phyloP scores from a whole-genome alignment of 768 basidiomycete genomes.

The Neoboletus magnificus region DNA sequence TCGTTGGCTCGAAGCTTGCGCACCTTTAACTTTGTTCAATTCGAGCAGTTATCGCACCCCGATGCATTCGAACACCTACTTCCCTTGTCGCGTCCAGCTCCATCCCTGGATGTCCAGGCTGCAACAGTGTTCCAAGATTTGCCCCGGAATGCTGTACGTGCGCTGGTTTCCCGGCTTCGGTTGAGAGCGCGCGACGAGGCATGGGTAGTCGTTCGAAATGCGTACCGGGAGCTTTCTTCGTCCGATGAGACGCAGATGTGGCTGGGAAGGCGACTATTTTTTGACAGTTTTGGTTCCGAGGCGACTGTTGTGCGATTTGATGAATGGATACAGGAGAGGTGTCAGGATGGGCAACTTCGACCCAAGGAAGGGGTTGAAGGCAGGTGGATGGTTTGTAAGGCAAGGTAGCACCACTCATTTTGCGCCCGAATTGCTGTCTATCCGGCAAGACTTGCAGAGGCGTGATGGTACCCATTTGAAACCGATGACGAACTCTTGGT shows the following conservation, averaged over 20 bases:
- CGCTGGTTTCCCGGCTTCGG: slow-evolving; percentile 47
- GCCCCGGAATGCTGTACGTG: slow-evolving; percentile 41
- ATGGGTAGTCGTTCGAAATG: slow-evolving; percentile 58
- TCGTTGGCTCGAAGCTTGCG: slow-evolving; percentile 52
- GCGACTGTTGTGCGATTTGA: slow-evolving; percentile 35
- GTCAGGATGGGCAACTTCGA: slow-evolving; percentile 44
- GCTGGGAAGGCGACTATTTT: slow-evolving; percentile 47
- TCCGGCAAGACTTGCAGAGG: neutral
- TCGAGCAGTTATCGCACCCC: slow-evolving; percentile 44
- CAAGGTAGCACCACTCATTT: slow-evolving; percentile 28
- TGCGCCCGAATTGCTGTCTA: neutral
- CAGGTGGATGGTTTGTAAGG: slow-evolving; percentile 61
- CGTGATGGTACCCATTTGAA: neutral
- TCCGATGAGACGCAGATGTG: slow-evolving; percentile 41
- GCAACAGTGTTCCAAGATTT: slow-evolving; percentile 19
- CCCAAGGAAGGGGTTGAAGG: slow-evolving; percentile 56
- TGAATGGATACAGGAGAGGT: slow-evolving; percentile 50
- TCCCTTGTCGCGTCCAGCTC: neutral
- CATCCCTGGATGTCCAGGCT: neutral
- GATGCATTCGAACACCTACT: slow-evolving; percentile 26
- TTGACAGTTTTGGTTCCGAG: slow-evolving; percentile 36
- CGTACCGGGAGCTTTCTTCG: slow-evolving; percentile 57
- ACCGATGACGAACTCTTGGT: neutral
- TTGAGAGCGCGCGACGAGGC: slow-evolving; percentile 48
- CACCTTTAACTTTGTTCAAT: slow-evolving; percentile 49